Percentiles rank a stretch among this genome's conserved stretches.
These are phyloP conservation scores for Blastobotrys americana DNA, from an alignment of 805 yeast genomes.

Conservation along the genomic window DNA sequence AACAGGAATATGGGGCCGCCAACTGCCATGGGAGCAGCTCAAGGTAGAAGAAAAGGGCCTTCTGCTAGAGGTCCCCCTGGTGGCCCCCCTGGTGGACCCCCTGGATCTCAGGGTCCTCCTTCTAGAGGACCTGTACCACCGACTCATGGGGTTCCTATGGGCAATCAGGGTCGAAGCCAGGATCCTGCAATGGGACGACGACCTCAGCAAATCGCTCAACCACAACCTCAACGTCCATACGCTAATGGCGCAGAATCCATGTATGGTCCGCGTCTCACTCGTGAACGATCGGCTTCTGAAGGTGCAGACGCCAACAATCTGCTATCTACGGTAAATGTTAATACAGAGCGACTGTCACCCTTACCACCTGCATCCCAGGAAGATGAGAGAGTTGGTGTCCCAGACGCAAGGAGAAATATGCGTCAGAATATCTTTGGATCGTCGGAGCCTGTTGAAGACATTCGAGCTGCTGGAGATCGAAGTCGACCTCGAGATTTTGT, in stretches of 20 bases:
- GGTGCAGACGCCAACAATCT: constrained; percentile 30
- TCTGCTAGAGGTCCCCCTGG: constrained; percentile 7
- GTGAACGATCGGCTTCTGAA: constrained; percentile 29
- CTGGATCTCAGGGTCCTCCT: constrained; percentile 10
- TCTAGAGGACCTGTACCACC: constrained; percentile 4
- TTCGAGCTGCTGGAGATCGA: constrained; percentile 1
- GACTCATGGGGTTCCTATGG: not conserved
- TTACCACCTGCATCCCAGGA: no score
- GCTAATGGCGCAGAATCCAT: constrained; percentile 5
- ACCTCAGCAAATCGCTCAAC: not conserved
- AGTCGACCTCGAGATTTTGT: not conserved
- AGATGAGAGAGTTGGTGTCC: no score
- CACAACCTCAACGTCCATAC: not conserved
- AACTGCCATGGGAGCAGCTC: not conserved
- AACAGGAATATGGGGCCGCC: constrained; percentile 3
- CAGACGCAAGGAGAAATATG: constrained; percentile 9
- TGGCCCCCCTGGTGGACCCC: constrained; percentile 9
- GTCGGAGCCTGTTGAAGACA: constrained; percentile 18
- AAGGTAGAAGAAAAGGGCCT: no score
- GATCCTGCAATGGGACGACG: not conserved
- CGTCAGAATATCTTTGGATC: constrained; percentile 23
- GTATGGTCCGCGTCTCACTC: constrained; percentile 11
- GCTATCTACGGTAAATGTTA: constrained; percentile 18
- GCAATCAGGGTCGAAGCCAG: not conserved
- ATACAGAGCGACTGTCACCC: constrained; percentile 24